A percentile compares a stretch with the other conserved stretches of the same genome.
phyloP scores from a whole-genome alignment of 495 filamentous ascomycete genomes.

The Daldinia loculata region DNA sequence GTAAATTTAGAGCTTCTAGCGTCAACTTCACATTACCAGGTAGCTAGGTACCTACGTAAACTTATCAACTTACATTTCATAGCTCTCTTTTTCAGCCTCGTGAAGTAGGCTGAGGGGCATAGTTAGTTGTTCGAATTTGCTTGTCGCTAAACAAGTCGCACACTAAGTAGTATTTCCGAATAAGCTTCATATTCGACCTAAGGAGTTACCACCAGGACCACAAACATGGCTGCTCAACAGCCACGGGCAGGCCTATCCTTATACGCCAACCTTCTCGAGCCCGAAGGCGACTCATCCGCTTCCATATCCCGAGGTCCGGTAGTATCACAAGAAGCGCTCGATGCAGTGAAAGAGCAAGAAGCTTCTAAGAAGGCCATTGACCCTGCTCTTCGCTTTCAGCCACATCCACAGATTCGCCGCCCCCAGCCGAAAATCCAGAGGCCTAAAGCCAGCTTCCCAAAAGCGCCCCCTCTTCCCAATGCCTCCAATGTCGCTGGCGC shows the following conservation, averaged over 20 bases:
- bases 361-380: conserved; percentile 77
- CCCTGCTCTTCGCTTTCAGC: conserved; percentile 88
- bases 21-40: not conserved
- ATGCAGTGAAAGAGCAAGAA: conserved; percentile 61
- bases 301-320: conserved; percentile 80
- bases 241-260: conserved; percentile 59
- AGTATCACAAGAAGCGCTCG: conserved; percentile 66
- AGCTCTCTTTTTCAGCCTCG: conserved; percentile 10
- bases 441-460: conserved; percentile 68
- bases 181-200: not conserved
- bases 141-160: not conserved
- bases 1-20: conserved; percentile 24
- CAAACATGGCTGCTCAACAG: conserved; percentile 45
- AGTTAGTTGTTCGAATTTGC: not conserved
- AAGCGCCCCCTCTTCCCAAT: conserved; percentile 43
- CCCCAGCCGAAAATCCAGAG: conserved; percentile 76
- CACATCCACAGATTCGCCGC: conserved; percentile 58
- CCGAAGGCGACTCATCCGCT: conserved; percentile 49
- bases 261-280: conserved; percentile 65
- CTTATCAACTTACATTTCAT: conserved; percentile 4
- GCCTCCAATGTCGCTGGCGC: conserved; percentile 19
- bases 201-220: not conserved
- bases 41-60: not conserved
- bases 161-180: not conserved
- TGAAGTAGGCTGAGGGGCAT: conserved; percentile 9